These are phyloP conservation scores for Phytophthora crassamura DNA, from an alignment of 352 stramenopile species.

Conservation along the genomic window DNA sequence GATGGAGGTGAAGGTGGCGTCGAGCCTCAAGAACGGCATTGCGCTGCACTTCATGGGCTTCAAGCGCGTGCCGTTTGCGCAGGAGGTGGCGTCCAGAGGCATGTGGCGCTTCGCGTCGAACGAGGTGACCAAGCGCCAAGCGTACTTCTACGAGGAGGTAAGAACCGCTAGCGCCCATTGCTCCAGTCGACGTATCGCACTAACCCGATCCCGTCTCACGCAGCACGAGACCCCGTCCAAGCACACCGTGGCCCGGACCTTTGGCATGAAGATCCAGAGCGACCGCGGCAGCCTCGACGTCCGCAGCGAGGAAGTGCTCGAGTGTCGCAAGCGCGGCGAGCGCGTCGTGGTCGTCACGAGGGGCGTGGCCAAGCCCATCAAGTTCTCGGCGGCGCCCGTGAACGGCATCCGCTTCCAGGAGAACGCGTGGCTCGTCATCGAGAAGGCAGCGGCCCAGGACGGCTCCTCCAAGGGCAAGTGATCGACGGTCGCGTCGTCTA, in stretches of 20 bases:
- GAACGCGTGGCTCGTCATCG: slow-evolving; percentile 51
- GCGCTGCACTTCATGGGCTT: slow-evolving; percentile 38
- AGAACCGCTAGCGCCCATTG: not conserved
- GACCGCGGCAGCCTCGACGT: slow-evolving; percentile 42
- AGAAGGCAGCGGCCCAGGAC: slow-evolving; percentile 24
- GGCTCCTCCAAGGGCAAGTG: slow-evolving; percentile 20
- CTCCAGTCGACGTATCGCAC: not conserved
- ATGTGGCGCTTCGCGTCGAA: slow-evolving; percentile 52
- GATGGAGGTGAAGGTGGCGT: slow-evolving; percentile 34
- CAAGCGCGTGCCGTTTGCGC: slow-evolving; percentile 42
- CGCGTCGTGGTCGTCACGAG: slow-evolving; percentile 58
- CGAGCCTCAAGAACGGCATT: slow-evolving; percentile 32
- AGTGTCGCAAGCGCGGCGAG: slow-evolving; percentile 41
- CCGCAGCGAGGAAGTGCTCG: slow-evolving; percentile 42
- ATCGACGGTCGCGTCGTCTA: slow-evolving; percentile 32
- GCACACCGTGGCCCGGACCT: slow-evolving; percentile 31
- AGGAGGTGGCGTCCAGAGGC: slow-evolving; percentile 30
- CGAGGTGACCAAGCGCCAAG: slow-evolving; percentile 28
- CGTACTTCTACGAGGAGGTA: slow-evolving; percentile 49
- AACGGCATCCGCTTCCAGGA: slow-evolving; percentile 53
- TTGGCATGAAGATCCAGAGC: slow-evolving; percentile 47
- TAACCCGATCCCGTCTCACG: not conserved
- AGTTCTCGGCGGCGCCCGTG: slow-evolving; percentile 47
- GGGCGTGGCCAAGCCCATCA: slow-evolving; percentile 47
- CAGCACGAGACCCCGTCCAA: slow-evolving; percentile 31